Conservation (phyloP, 2,329 filamentous ascomycete species). For the Penicillium rolfsii region DNA sequence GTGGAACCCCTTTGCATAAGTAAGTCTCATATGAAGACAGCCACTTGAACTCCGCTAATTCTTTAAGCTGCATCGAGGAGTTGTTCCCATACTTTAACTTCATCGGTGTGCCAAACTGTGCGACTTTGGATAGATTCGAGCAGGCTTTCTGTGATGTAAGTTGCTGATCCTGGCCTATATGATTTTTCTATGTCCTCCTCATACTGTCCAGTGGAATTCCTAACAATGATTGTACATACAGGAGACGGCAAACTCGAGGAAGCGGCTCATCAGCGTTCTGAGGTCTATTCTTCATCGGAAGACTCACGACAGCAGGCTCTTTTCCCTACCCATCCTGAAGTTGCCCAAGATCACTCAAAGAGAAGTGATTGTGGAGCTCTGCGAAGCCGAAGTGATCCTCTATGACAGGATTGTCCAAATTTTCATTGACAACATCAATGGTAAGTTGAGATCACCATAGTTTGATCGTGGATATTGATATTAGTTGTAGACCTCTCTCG, state of each 20-base stretch:
- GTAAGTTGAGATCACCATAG: slow-evolving; percentile 18
- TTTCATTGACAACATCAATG: slow-evolving; percentile 39
- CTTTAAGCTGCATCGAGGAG: slow-evolving; percentile 37
- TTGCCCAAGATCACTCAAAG: slow-evolving; percentile 55
- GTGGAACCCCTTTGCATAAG: slow-evolving; percentile 47
- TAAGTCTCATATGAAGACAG: slow-evolving; percentile 21
- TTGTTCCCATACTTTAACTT: slow-evolving; percentile 47
- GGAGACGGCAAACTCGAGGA: slow-evolving; percentile 18
- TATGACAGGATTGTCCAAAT: slow-evolving; percentile 56
- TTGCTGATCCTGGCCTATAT: background rate
- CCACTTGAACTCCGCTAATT: background rate
- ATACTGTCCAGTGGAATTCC: background rate
- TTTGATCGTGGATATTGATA: slow-evolving; percentile 37
- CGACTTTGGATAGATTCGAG: slow-evolving; percentile 29
- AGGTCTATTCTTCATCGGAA: slow-evolving; percentile 57
- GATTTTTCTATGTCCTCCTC: background rate
- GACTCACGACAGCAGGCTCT: slow-evolving; percentile 58
- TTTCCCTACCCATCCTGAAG: slow-evolving; percentile 57
- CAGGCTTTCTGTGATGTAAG: slow-evolving; percentile 32
- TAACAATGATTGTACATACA: slow-evolving; percentile 11
- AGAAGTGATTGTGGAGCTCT: slow-evolving; percentile 54
- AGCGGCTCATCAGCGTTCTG: slow-evolving; percentile 36
- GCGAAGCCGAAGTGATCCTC: slow-evolving; percentile 55
- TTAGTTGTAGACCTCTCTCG: slow-evolving; percentile 1
- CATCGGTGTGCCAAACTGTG: slow-evolving; percentile 36